A percentile compares a stretch with the other conserved stretches of the same genome.
phyloP scores from a whole-genome alignment of 169 alveolate species.

The Prorocentrum cordatum region DNA sequence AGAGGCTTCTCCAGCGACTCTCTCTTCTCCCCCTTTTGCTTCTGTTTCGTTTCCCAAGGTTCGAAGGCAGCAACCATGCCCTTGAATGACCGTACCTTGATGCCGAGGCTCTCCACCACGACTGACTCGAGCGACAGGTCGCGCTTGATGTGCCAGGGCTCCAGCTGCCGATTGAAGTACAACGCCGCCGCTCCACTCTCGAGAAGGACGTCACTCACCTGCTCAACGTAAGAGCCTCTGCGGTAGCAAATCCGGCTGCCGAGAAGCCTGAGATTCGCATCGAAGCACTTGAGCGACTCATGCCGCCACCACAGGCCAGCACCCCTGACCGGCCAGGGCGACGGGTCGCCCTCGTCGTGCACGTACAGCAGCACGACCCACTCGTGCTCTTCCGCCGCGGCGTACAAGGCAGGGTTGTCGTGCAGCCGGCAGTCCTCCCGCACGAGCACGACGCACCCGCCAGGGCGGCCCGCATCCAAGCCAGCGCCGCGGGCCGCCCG shows the following conservation, averaged over 20 bases:
- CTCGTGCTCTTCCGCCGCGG: constrained; percentile 16
- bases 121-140: not conserved
- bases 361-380: constrained; percentile 51
- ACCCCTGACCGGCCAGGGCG: constrained; percentile 62
- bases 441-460: constrained; percentile 13
- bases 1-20: not conserved
- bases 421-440: constrained; percentile 54
- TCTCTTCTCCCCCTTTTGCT: not conserved
- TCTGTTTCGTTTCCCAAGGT: constrained; percentile 9
- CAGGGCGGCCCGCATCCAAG: too few species aligned
- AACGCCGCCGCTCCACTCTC: constrained; percentile 22
- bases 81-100: constrained; percentile 18
- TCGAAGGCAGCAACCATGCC: constrained; percentile 32
- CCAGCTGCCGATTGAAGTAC: constrained; percentile 35
- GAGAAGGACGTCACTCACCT: constrained; percentile 31
- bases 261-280: not conserved
- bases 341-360: constrained; percentile 49
- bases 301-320: constrained; percentile 60
- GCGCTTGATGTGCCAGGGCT: constrained; percentile 57
- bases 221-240: constrained; percentile 23
- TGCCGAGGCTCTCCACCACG: constrained; percentile 4
- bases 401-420: constrained; percentile 41
- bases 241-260: constrained; percentile 41
- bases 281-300: constrained; percentile 36
- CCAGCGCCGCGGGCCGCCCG: too few species aligned